Base-by-base conservation (phyloP, 2,329 filamentous ascomycete genomes). In the Mollisiaceae sp. region DNA sequence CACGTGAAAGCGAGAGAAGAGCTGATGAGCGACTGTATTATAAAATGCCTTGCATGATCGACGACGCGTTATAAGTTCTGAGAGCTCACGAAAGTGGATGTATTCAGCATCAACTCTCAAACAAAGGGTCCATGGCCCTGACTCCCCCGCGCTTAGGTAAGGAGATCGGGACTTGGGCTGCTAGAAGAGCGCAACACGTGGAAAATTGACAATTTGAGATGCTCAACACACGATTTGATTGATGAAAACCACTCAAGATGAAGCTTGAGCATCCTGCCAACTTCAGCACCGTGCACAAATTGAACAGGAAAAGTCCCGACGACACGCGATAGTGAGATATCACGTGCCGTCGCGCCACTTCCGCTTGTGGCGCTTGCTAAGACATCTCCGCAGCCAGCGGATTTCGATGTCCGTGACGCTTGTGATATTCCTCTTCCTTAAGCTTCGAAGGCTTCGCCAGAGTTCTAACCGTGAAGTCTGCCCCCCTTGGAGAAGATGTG, bases 1-100 rank as follows among this genome's bases (percentile, higher is more conserved):
- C n/a, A 64, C 45, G 38, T 60, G 58, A 18, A 64, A 4, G 1
- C 41, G 18, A 22, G 35, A 59, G 43, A 67, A 64, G 24, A 64
- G 45, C 14, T 38, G 11, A 14, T 18, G 32, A 32, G 58, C 59
- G 4, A 62, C 45, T 54, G 58, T 8, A 15, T 14, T 15, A 18
- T 50, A 52, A 11, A 62, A 27, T 2, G 55, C 22, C 20, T 59
- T 60, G 24, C 36, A 59, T 8, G 61, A 24, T 20, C 45, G 52
- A 6, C 60, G 38, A 18, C 63, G 50, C 8, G 14, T 60, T 20
- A 32, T 54, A 8, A 64, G 39, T 9, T 59, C 58, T 43, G 39
- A 14, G 22, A 20, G 12, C 36, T 39, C 60, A 35, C 50, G 32
- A 18, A 14, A 47, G 1, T 56, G 18, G n/a, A 47, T 4, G 52